Base-by-base conservation (phyloP, 2,329 filamentous ascomycete species). In the Penicillium sclerotigenum region DNA sequence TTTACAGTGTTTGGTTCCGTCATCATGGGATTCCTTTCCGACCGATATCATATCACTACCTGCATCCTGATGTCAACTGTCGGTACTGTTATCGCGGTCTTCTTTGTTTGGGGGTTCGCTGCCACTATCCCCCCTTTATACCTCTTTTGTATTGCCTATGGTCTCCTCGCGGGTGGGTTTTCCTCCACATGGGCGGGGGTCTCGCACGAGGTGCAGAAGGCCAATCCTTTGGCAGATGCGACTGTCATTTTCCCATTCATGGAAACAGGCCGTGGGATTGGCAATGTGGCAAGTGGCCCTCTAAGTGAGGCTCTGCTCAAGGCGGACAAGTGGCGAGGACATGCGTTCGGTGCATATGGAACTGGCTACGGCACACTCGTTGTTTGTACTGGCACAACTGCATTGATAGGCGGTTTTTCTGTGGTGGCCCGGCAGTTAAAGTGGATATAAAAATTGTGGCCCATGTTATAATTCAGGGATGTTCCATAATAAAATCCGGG, bases 1-100 rank as follows among this genome's bases (percentile, higher is more conserved):
- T 57, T 63, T 2, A 65, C 66, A 3, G 57, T 74, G 8, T 59
- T 75, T 41, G 70, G 68, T 3, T 59, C 75, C 50, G 41, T 75
- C 75, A 2, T 81, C 76, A 56, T 61, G 26, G 64, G 64, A 4
- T 65, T 63, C 22, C 51, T 66, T 3, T 61, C 57, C 1, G 64
- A 66, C 43, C 50, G 63, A 16, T 64, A 62, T 28, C 62, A 65
- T 28, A 52, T 63, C 36, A 65, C 62, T 0, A 62, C 54, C 2
- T 62, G 61, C 16, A 58, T 65, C 38, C 16, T 65, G 26, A 55
- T 65, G 3, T 63, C 59, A 7, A 65, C 63, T 9, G 49, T 65
- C 7, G 63, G 63, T 11, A 59, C 62, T 1, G 56, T 59, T 8
- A 20, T 65, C 4, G 54, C 62, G 0, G 62, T 65, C 2, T 61